These are phyloP conservation scores for Moniliophthora roreri DNA, from an alignment of 1,284 basidiomycete species.

Conservation along the genomic window DNA sequence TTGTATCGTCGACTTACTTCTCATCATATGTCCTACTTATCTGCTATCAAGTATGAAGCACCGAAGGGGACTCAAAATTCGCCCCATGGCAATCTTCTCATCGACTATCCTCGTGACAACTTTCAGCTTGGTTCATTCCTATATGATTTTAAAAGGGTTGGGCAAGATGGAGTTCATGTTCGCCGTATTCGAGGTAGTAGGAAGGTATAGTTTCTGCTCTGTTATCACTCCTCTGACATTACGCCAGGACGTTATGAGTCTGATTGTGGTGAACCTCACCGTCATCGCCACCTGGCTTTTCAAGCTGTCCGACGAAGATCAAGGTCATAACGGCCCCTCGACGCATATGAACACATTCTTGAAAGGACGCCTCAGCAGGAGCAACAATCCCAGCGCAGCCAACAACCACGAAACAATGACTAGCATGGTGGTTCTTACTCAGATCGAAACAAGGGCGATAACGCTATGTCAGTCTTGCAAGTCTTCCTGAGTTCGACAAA, in stretches of 20 bases:
- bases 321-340: not conserved
- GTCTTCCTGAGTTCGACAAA: too few species aligned
- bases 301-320: not conserved
- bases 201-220: not conserved
- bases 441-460: too few species aligned
- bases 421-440: too few species aligned
- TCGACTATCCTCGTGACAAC: constrained; percentile 1
- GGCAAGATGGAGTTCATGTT: constrained; percentile 4
- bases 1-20: not conserved
- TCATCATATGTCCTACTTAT: not conserved
- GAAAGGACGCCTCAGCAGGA: not conserved
- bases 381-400: too few species aligned
- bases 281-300: constrained; percentile 2
- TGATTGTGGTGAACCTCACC: constrained; percentile 4
- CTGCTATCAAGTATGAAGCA: not conserved
- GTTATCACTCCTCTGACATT: not conserved
- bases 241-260: not conserved
- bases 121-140: constrained; percentile 3
- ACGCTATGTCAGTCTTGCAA: too few species aligned
- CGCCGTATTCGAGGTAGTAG: constrained; percentile 1
- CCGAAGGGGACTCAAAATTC: not conserved
- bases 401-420: too few species aligned
- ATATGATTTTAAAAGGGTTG: not conserved
- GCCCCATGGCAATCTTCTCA: constrained; percentile 1
- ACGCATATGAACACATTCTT: constrained; percentile 1